A percentile compares a stretch with the other conserved stretches of the same genome.
phyloP scores from a whole-genome alignment of 2,329 filamentous ascomycete genomes.

The Fusarium incarnatum region DNA sequence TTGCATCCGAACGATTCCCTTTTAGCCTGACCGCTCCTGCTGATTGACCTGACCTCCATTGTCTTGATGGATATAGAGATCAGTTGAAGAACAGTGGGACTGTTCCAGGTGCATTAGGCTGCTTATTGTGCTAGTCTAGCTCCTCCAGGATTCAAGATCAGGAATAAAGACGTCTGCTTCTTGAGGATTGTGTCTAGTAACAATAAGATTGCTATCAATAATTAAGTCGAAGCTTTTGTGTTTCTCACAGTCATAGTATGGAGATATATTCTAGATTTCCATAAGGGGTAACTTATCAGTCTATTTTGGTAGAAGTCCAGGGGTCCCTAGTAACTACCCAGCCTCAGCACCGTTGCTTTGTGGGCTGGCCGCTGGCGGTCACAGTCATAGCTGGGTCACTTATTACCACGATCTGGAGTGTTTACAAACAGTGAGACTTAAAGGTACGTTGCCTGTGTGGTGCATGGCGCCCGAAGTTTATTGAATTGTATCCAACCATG shows the following conservation, averaged over 20 bases:
- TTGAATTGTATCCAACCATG: neutral
- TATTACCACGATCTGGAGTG: neutral
- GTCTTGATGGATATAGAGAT: neutral
- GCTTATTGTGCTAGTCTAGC: slow-evolving; percentile 5
- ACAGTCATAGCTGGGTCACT: neutral
- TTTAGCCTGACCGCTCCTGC: slow-evolving; percentile 27
- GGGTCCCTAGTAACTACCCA: neutral
- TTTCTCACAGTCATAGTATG: neutral
- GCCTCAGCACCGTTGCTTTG: neutral
- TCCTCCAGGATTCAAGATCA: neutral
- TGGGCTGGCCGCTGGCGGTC: neutral
- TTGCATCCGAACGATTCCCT: slow-evolving; percentile 2
- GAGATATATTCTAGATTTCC: neutral
- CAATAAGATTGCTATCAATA: neutral
- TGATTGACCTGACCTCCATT: slow-evolving; percentile 8
- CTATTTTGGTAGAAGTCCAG: neutral
- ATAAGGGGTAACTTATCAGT: neutral
- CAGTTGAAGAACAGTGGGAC: slow-evolving; percentile 29
- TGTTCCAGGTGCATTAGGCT: slow-evolving; percentile 10
- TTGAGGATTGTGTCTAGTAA: neutral
- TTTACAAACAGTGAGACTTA: neutral
- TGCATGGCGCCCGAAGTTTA: neutral
- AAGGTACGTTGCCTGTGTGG: neutral
- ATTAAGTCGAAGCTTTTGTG: neutral
- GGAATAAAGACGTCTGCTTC: neutral